Evolutionary conservation across 2,329 filamentous ascomycete genomes (phyloP), one percentile per base, ranked within the genome.

Genomic region (Chaetothyriales sp.): DNA sequence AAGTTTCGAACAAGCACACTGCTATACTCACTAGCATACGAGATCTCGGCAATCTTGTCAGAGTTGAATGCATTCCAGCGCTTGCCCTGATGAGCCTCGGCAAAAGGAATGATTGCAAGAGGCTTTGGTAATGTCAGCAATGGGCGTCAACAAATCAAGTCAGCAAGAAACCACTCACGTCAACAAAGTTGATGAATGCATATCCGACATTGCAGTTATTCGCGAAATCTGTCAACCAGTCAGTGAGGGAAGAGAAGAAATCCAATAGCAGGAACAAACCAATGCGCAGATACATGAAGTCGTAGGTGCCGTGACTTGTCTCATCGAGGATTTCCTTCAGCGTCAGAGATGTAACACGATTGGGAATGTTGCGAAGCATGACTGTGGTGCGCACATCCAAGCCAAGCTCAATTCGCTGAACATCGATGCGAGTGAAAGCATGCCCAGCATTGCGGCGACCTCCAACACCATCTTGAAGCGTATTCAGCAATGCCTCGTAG

Each of bases 261-360:
- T 8, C 44, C 44, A 10, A 19, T 49, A 18, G 28, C 15, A 39
- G 43, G n/a, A 20, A 55, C 64, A 61, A 61, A 72, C 79, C 78
- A 60, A 96, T 96, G 42, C 92, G 82, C 49, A 96, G 70, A 65
- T 98, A 98, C 73, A 94, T 80, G 66, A 96, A 96, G 63, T 96
- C 89, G 64, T 93, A 96, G 55, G 83, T 82, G 26, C 87, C 88
- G 67, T 76, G 79, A 64, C 81, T 86, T 15, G 81, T 84, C 55
- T 83, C 74, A 61, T 95, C 86, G 12, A 96, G 74, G 51, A 93
- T 81, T 0, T 73, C 68, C 71, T 93, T 93, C 15, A 95, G 70
- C 70, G 84, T 81, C 0, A 75, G 71, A 62, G 72, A 80, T 60
- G 87, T 79, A 51, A 95, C 81, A 60, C 89, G 87, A 69, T 95